Base-by-base conservation (phyloP, 2,329 filamentous ascomycete species). In the Zasmidium angulare region DNA sequence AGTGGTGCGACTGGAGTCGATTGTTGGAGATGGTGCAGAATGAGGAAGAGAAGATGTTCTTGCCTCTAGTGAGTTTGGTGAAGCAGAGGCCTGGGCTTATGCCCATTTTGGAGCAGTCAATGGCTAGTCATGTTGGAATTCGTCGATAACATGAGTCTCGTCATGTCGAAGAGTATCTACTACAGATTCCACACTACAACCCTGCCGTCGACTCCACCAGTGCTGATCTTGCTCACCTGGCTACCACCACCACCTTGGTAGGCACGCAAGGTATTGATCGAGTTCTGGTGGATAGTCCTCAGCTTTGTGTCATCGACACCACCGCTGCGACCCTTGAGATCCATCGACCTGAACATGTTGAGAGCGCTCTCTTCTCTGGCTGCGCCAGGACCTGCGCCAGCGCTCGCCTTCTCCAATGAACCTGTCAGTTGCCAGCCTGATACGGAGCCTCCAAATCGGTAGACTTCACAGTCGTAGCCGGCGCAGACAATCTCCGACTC, bases 341-440 rank as follows among this genome's bases (percentile, higher is more conserved):
- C 95, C 95, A 99, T 98, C 80, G 97, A 93, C 71, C 87, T 86
- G 80, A 99, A 99, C 91, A 98, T 96, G 77, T 98, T 96, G 75
- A 97, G 81, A 22, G 95, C 95, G 65, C 90, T 95, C 75, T 98
- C 95, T 77, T 98, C 95, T 29, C 89, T 84, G 56, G 85, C 86
- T 1, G 62, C 61, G 7, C 67, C 64, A 22, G 60, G 62, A 19
- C 65, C 67, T 17, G 64, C 56, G 26, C 61, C 66, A 2, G 64
- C 64, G 77, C 79, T 56, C 81, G 75, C 46, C 84, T 88, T 24
- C 78, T 97, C 93, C 62, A 98, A 79, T 2, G 90, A 89, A 29
- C 92, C 93, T 36, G 84, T 85, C 40, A 97, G 80, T 71, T 91
- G 84, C 95, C 95, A 99, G 47, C 93, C 93, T 31, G 79, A 79